Evolutionary conservation across 495 filamentous ascomycete genomes (phyloP).

Genomic region (Penicillium waksmanii): DNA sequence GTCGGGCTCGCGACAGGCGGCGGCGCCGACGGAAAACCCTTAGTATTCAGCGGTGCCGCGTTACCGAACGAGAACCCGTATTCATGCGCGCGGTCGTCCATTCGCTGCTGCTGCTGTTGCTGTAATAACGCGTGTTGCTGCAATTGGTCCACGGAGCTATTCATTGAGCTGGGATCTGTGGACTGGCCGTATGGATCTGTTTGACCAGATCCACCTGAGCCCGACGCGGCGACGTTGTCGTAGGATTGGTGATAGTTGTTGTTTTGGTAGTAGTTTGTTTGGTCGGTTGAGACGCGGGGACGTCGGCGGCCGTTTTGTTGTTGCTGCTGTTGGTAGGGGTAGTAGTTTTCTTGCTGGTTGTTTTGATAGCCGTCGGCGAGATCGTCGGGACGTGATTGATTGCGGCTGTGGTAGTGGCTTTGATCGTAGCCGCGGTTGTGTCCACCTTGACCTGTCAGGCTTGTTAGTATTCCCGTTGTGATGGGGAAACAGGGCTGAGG

Average conservation of each 20-base stretch:
- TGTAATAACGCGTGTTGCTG: constrained; percentile 53
- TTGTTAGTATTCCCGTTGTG: background rate
- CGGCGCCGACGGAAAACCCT: constrained; percentile 9
- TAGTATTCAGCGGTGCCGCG: constrained; percentile 34
- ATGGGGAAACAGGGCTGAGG: background rate
- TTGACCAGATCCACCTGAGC: constrained; percentile 60
- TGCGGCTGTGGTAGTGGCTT: constrained; percentile 50
- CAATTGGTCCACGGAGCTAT: constrained; percentile 82
- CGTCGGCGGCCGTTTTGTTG: constrained; percentile 40
- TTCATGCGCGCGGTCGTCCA: constrained; percentile 55
- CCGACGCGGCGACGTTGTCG: constrained; percentile 79
- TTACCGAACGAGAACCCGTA: constrained; percentile 59
- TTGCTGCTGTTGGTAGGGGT: constrained; percentile 35
- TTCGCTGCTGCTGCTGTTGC: constrained; percentile 36
- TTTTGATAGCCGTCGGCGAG: constrained; percentile 51
- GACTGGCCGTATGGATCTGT: constrained; percentile 76
- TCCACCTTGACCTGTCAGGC: constrained; percentile 1
- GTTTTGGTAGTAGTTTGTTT: constrained; percentile 32
- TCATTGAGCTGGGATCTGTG: constrained; percentile 88
- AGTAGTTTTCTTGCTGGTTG: constrained; percentile 42
- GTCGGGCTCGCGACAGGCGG: constrained; percentile 10
- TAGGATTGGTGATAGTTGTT: constrained; percentile 73
- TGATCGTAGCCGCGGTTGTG: constrained; percentile 35
- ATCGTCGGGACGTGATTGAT: constrained; percentile 60
- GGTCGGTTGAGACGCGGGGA: constrained; percentile 56